A percentile compares a stretch with the other conserved stretches of the same genome.
These are phyloP conservation scores for Candida sithepensis DNA, from an alignment of 805 yeast species.

Conservation along the genomic window DNA sequence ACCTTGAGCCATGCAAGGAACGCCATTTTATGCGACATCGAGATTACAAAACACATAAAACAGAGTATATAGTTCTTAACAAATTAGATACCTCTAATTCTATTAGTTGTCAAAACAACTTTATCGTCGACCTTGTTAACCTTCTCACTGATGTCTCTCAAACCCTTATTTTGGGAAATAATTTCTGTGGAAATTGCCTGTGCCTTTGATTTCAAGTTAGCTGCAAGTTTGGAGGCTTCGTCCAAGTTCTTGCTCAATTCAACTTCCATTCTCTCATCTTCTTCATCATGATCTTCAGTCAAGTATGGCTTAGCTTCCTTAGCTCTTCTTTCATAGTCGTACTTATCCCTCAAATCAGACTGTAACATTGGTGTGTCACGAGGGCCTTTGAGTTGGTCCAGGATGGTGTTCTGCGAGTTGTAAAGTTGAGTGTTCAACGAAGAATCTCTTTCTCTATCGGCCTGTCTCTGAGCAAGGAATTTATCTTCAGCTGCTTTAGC, in stretches of 20 bases:
- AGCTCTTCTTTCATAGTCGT: conserved; percentile 49
- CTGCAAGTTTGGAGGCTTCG: conserved; percentile 65
- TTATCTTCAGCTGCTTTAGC: conserved; percentile 69
- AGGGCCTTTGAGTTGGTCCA: conserved; percentile 46
- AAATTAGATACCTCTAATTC: conserved; percentile 30
- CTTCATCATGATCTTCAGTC: conserved; percentile 78
- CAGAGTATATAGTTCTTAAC: not conserved
- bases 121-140: conserved; percentile 82
- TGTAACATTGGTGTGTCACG: conserved; percentile 10
- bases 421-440: conserved; percentile 24
- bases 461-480: conserved; percentile 46
- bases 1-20: no score
- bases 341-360: conserved; percentile 37
- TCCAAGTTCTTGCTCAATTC: conserved; percentile 83
- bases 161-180: conserved; percentile 69
- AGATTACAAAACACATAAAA: no score
- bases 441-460: conserved; percentile 29
- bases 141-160: conserved; percentile 74
- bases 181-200: conserved; percentile 71
- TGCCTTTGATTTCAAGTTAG: conserved; percentile 71
- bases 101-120: conserved; percentile 38
- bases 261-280: conserved; percentile 88
- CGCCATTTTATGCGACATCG: no score
- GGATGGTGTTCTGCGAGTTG: conserved; percentile 25
- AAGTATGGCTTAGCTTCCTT: conserved; percentile 67